Base-by-base conservation (phyloP, 768 basidiomycete species). In the Suillus sp. region DNA sequence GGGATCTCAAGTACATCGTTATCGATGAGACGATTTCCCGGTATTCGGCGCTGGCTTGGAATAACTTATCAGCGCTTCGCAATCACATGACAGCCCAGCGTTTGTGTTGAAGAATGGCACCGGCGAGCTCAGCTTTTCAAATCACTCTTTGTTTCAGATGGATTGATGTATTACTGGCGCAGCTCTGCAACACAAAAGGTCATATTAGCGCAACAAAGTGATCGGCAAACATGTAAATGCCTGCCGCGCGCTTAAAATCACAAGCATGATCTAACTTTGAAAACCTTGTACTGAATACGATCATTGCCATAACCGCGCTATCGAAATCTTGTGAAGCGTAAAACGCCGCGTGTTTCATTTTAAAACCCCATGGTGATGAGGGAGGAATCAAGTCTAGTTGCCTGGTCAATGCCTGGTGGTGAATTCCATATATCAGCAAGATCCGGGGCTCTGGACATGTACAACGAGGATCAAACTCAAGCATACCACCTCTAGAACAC, bases 1-100 rank as follows among this genome's bases (percentile, higher is more conserved):
- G 10, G 43, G 20, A 45, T 22, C 11, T 10, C n/a, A n/a, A 10
- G 11, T 11, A 45, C 11, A 4, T 22, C 2, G 20, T 43, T 9
- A 45, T 45, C 43, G n/a, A 43, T n/a, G 42, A 43, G 9, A 43
- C 42, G 8, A 45, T n/a, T 43, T 66, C 59, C 25, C 13, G 10
- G 40, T 30, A 30, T 9, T 30, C 27, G 7, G 13, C 14, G 16
- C 48, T 4, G 9, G 27, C 5, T 27, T 27, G 8, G 16, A 50
- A 18, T 50, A 18, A 9, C 48, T 50, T 18, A 18, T 30, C 48
- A 27, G 25, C 13, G 27, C 18, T 11, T 20, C 18, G 27, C 4
- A 18, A 51, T 20, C 30, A 4, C 30, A 32, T 20, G 30, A 30
- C 30, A 27, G 48, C 18, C 27, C 16, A 30, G 14, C 10, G 27